A percentile compares a stretch with the other conserved stretches of the same genome.
phyloP scores from a whole-genome alignment of 1,139 yeast genomes.

The Scheffersomyces parashehatae region DNA sequence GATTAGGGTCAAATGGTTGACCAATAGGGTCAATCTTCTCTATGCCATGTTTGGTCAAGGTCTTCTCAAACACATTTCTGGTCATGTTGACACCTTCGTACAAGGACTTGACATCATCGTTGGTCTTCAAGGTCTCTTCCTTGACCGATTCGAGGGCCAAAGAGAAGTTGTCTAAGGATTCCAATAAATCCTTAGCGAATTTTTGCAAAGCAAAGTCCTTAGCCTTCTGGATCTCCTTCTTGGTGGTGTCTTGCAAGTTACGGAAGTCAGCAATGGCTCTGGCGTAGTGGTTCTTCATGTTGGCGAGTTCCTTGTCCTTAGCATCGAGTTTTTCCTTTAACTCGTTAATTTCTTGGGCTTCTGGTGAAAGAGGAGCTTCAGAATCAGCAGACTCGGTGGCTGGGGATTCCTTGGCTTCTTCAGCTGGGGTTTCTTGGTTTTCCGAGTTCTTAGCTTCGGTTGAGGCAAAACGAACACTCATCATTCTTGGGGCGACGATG shows the following conservation, averaged over 20 bases:
- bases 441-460: constrained; percentile 19
- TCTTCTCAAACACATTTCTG: constrained; percentile 81
- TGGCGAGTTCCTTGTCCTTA: constrained; percentile 81
- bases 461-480: constrained; percentile 23
- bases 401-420: constrained; percentile 8
- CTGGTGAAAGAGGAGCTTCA: constrained; percentile 9
- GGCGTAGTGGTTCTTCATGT: constrained; percentile 78
- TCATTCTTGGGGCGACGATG: constrained; percentile 13
- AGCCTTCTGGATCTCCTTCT: constrained; percentile 83
- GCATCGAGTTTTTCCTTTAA: constrained; percentile 56
- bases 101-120: constrained; percentile 69
- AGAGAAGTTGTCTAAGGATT: constrained; percentile 87
- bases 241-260: constrained; percentile 87
- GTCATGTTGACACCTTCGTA: constrained; percentile 94
- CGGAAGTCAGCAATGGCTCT: constrained; percentile 92
- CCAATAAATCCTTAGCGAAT: constrained; percentile 88
- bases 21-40: constrained; percentile 81
- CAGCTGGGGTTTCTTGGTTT: constrained; percentile 10
- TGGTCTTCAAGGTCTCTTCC: constrained; percentile 59
- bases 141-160: constrained; percentile 81
- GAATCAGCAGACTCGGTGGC: constrained; percentile 14
- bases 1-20: constrained; percentile 85
- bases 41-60: constrained; percentile 78
- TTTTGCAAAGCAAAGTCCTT: constrained; percentile 90
- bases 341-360: constrained; percentile 32